Base-by-base conservation (phyloP, 208 protist genomes). In the Novymonas esmeraldas region DNA sequence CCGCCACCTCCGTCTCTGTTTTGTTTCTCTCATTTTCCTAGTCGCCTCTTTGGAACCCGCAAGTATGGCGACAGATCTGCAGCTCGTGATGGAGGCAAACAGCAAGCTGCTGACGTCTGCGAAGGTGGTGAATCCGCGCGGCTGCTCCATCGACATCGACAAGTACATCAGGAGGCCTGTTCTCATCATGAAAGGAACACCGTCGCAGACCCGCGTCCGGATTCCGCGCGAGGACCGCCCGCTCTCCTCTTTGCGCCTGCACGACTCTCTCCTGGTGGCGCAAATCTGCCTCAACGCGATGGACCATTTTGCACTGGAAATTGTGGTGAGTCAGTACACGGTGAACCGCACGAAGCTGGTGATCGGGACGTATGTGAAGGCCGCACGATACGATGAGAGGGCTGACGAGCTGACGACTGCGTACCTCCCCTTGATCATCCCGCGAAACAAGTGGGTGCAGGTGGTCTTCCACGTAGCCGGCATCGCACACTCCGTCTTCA, bases 371-470 rank as follows among this genome's bases (percentile, higher is more conserved):
- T 65, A 86, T 29, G 68, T 91, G 22, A 86, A 71, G 54, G 70
- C 78, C 16, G 75, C 87, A 2, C 58, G 75, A 31, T 52, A 73
- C n/a, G 83, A 86, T 1, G 52, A 71, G 13, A 26, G 54, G 3
- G 60, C 29, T 33, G 75, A 73, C 29, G 79, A 80, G 6, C 49
- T 87, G n/a, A 57, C 78, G 51, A 34, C 66, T 22, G 76, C 76
- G 29, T 84, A 76, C 52, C 67, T 95, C 26, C 90, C 86, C 1
- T 73, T 95, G 3, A 81, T 95, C 38, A 85, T 95, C 33, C 90
- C 90, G 13, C 70, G 87, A 2, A 88, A 79, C 66, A 71, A 81
- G 41, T 95, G 90, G 87, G 87, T 95, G n/a, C 90, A 95, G 61
- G 84, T 93, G 10, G 79, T 95, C 0, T 86, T 95, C 70, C 86